Evolutionary conservation across 2,329 filamentous ascomycete species (phyloP).

Genomic region (Tolypocladium tropicale): DNA sequence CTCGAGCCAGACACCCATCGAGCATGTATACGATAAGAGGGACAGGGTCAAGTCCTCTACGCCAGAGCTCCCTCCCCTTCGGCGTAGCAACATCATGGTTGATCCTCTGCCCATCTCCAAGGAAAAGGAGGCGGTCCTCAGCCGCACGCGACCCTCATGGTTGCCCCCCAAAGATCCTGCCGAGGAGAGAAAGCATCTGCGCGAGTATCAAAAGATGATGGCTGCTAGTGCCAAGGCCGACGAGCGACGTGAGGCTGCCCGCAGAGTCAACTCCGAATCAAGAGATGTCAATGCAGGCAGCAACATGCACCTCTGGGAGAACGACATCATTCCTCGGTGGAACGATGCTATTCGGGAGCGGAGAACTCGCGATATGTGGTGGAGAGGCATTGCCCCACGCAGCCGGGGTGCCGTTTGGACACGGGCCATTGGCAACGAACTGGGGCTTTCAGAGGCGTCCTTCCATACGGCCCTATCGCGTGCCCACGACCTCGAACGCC

Average conservation of each 20-base stretch:
- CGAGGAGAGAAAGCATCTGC: slow-evolving; percentile 83
- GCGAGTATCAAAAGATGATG: slow-evolving; percentile 80
- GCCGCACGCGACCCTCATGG: slow-evolving; percentile 73
- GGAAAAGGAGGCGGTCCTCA: slow-evolving; percentile 77
- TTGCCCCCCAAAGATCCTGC: slow-evolving; percentile 78
- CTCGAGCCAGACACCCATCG: slow-evolving; percentile 19
- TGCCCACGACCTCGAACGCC: slow-evolving; percentile 50
- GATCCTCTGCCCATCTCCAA: slow-evolving; percentile 76
- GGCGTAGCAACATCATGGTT: slow-evolving; percentile 70
- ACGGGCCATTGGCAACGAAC: slow-evolving; percentile 62
- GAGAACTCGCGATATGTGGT: slow-evolving; percentile 68
- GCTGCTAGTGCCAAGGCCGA: slow-evolving; percentile 49
- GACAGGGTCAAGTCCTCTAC: slow-evolving; percentile 54
- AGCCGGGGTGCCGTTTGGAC: slow-evolving; percentile 61
- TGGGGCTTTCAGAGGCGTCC: slow-evolving; percentile 55
- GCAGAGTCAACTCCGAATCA: slow-evolving; percentile 38
- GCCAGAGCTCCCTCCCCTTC: slow-evolving; percentile 59
- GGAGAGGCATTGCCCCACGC: slow-evolving; percentile 65
- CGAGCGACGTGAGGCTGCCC: slow-evolving; percentile 44
- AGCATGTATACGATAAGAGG: slow-evolving; percentile 30
- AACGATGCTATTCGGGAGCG: slow-evolving; percentile 57
- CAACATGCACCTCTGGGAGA: slow-evolving; percentile 59
- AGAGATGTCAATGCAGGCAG: slow-evolving; percentile 45
- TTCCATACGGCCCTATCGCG: slow-evolving; percentile 62
- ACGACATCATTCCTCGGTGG: slow-evolving; percentile 69